phyloP scores from a whole-genome alignment of 164 flowering plant species.

The Nymphaea thermarum region DNA sequence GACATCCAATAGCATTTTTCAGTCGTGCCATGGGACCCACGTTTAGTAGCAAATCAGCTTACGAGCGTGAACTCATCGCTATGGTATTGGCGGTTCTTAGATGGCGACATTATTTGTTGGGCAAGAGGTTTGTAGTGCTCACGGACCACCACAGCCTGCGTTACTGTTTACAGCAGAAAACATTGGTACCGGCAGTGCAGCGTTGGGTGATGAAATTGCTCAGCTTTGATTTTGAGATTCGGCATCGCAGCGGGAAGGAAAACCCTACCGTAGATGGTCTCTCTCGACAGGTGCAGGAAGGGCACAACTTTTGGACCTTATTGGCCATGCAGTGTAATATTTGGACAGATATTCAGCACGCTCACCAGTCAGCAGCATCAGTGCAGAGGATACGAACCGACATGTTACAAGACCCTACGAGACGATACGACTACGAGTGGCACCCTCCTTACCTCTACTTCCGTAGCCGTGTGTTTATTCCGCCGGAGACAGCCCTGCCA shows the following conservation, averaged over 20 bases:
- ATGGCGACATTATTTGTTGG: not conserved
- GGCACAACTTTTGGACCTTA: too few species aligned
- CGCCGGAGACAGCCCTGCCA: too few species aligned
- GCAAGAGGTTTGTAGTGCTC: not conserved
- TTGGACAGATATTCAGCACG: not conserved
- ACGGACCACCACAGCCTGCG: not conserved
- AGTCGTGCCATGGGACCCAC: not conserved
- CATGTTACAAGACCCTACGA: too few species aligned
- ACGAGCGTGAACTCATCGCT: not conserved
- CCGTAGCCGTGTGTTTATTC: too few species aligned
- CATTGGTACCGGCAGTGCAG: not conserved
- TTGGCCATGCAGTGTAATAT: not conserved
- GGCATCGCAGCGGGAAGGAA: not conserved
- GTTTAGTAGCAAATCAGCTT: not conserved
- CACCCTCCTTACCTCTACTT: too few species aligned
- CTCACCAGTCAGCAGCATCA: too few species aligned
- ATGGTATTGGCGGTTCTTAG: not conserved
- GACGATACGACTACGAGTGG: too few species aligned
- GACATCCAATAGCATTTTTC: not conserved
- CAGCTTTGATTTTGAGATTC: not conserved
- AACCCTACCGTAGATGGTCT: slow-evolving; percentile 3
- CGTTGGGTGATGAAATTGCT: slow-evolving; percentile 1
- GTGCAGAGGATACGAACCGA: too few species aligned
- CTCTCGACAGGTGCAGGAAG: not conserved
- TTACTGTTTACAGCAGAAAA: not conserved